A percentile compares a stretch with the other conserved stretches of the same genome.
Evolutionary conservation across 225 moss, liverwort and hornwort species (phyloP).

Genomic region (Asterella californica): DNA sequence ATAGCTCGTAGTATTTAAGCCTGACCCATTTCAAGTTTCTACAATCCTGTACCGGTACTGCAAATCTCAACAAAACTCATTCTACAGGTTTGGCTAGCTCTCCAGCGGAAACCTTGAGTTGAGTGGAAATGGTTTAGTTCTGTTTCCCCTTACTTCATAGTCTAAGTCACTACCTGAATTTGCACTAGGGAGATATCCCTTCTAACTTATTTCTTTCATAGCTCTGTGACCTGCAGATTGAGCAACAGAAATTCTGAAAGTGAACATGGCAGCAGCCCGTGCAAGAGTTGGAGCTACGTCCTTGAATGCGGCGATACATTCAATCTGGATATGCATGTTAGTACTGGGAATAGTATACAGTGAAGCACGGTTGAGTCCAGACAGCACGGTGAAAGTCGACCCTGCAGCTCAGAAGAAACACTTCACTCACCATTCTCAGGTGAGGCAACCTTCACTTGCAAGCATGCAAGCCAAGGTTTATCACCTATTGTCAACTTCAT

Average conservation of each 20-base stretch:
- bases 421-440: background rate
- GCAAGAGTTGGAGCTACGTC: background rate
- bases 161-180: background rate
- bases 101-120: background rate
- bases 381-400: background rate
- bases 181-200: background rate
- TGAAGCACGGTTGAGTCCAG: slow-evolving; percentile 10
- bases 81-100: slow-evolving; percentile 3
- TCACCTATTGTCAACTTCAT: background rate
- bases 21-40: background rate
- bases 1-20: slow-evolving; percentile 12
- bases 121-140: background rate
- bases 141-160: background rate
- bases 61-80: background rate
- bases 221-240: too few relatives aligned
- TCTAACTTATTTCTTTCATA: background rate
- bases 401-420: background rate
- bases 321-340: background rate
- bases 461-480: background rate
- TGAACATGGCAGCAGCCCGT: background rate
- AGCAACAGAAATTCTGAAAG: background rate
- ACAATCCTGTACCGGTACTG: slow-evolving; percentile 1
- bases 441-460: background rate
- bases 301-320: background rate
- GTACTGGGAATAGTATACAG: background rate